Evolutionary conservation across 257 asterid species (phyloP).

Genomic region (Buddleja alternifolia): DNA sequence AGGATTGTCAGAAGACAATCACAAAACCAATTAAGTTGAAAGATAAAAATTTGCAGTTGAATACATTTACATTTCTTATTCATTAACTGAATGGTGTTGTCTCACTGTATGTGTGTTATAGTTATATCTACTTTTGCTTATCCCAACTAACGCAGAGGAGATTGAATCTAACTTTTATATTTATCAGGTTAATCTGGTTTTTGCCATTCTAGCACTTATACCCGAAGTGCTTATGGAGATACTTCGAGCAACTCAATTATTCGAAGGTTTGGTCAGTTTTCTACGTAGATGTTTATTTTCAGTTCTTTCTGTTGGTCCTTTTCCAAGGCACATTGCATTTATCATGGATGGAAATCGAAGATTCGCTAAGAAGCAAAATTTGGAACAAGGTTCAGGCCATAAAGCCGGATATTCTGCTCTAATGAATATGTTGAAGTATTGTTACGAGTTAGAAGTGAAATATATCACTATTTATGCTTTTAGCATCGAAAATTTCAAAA

Average conservation of each 20-base stretch:
- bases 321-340: conserved; percentile 58
- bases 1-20: background rate
- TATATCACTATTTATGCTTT: conserved; percentile 53
- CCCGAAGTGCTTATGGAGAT: conserved; percentile 42
- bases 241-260: conserved; percentile 27
- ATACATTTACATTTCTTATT: background rate
- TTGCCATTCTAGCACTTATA: conserved; percentile 15
- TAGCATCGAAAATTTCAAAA: conserved; percentile 60
- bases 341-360: conserved; percentile 63
- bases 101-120: background rate
- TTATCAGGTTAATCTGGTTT: conserved; percentile 38
- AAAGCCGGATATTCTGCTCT: conserved; percentile 47
- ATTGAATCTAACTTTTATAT: conserved; percentile 14
- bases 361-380: conserved; percentile 45
- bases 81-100: too few relatives aligned
- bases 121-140: background rate
- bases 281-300: conserved; percentile 18
- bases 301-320: conserved; percentile 48
- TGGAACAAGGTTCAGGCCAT: conserved; percentile 50
- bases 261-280: conserved; percentile 30
- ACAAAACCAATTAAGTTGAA: background rate
- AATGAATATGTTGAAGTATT: conserved; percentile 47
- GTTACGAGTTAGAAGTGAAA: conserved; percentile 50
- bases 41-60: background rate
- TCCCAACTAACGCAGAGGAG: background rate